Percentiles rank a stretch among this genome's conserved stretches.
These are phyloP conservation scores for Pistacia integerrima DNA, from an alignment of 345 rosid genomes.

Conservation along the genomic window DNA sequence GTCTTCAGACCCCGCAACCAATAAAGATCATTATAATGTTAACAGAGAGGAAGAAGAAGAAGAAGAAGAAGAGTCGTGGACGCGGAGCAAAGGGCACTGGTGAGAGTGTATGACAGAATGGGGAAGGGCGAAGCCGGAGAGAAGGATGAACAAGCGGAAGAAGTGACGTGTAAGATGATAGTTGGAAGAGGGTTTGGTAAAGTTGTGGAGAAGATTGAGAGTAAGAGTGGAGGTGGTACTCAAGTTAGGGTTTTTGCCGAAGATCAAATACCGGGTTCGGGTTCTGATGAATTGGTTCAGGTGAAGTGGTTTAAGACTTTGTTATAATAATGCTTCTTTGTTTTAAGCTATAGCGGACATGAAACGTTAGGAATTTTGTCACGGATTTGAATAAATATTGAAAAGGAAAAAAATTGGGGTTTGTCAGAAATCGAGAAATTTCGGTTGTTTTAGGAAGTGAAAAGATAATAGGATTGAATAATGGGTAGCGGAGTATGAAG, in stretches of 20 bases:
- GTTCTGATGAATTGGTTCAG: slow-evolving; percentile 62
- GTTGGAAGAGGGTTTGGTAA: slow-evolving; percentile 36
- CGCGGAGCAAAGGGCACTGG: slow-evolving; percentile 55
- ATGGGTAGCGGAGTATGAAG: no score
- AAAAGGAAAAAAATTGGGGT: no score
- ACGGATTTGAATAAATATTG: no score
- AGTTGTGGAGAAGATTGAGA: slow-evolving; percentile 55
- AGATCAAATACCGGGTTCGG: slow-evolving; percentile 59
- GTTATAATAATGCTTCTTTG: neutral
- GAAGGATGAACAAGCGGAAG: slow-evolving; percentile 37
- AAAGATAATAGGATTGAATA: no score
- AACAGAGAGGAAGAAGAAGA: neutral
- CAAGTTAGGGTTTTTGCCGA: slow-evolving; percentile 41
- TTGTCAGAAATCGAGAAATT: neutral
- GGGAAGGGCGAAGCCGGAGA: slow-evolving; percentile 46
- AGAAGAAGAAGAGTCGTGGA: slow-evolving; percentile 35
- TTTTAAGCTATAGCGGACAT: neutral
- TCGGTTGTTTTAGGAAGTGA: neutral
- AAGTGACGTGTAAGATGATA: slow-evolving; percentile 54
- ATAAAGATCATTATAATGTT: slow-evolving; percentile 9
- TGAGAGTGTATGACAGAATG: slow-evolving; percentile 65
- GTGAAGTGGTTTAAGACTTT: slow-evolving; percentile 22
- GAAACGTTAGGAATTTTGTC: no score
- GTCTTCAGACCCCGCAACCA: neutral
- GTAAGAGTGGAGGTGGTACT: slow-evolving; percentile 48